Base-by-base conservation (phyloP, 148 eudicot genomes). In the Vaccinium corymbosum region DNA sequence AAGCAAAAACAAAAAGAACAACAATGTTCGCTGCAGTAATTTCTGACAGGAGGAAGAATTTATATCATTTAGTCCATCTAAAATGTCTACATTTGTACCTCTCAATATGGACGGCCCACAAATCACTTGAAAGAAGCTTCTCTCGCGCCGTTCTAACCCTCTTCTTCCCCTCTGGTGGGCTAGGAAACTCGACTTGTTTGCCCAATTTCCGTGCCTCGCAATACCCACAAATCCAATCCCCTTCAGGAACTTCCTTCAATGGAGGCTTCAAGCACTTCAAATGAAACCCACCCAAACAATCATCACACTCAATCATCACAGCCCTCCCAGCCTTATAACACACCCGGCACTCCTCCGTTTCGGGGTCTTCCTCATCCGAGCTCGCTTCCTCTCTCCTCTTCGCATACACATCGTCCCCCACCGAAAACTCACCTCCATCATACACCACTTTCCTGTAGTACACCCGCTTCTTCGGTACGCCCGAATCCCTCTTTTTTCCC, bases 221-320 rank as follows among this genome's bases (percentile, higher is more conserved):
- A 82, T 89, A 93, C 89, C 88, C 89, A 85, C 99, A 97, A 88
- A 92, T 75, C 99, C 99, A 97, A 87, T 97, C 96, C 29, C 96
- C 98, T 70, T 95, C 99, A 1, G 96, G 97, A 74, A 95, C 94
- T 74, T 85, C 91, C 85, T 87, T 91, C 86, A 97, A 83, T 12
- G 99, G 98, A 3, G 99, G 97, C 87, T 90, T 97, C 87, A 94
- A 82, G 76, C 99, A 97, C 84, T 93, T 95, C 91, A 97, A 90
- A 84, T 97, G 99, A 86, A 95, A 97, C 82, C 99, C 99, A 85
- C 90, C 90, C 66, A 97, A 88, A 77, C 99, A 97, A 71, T 94
- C 95, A 88, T 95, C 99, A 73, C 98, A 97, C 85, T 97, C 99
- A 76, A 95, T 89, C 99, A 96, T 94, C 83, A 94, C 77, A 16